Evolutionary conservation across 352 stramenopile species (phyloP).

Genomic region (Phytophthora sansomeana): DNA sequence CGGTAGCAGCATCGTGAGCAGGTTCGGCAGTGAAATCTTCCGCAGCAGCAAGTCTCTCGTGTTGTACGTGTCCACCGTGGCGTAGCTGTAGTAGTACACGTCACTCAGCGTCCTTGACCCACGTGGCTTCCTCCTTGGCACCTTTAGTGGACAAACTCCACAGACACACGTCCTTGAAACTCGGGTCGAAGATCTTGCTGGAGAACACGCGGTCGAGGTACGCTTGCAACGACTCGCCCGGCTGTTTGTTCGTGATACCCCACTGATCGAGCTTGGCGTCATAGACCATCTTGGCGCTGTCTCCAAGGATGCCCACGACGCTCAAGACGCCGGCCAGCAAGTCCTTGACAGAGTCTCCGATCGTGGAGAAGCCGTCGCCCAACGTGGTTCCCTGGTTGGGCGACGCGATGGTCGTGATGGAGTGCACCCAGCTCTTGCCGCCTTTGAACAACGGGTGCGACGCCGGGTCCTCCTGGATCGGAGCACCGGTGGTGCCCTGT

Average conservation of each 20-base stretch:
- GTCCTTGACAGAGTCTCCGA: conserved; percentile 48
- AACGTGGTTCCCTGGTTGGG: conserved; percentile 72
- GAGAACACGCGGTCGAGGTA: conserved; percentile 57
- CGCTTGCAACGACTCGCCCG: conserved; percentile 33
- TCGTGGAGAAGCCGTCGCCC: conserved; percentile 49
- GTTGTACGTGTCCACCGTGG: conserved; percentile 50
- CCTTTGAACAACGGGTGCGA: conserved; percentile 59
- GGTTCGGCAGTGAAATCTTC: conserved; percentile 52
- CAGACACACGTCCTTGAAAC: conserved; percentile 53
- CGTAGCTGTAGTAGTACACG: conserved; percentile 71
- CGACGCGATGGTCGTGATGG: conserved; percentile 68
- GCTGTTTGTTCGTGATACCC: conserved; percentile 40
- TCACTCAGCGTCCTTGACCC: conserved; percentile 59
- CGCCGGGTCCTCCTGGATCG: conserved; percentile 33
- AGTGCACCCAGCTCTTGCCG: conserved; percentile 73
- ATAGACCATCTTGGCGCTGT: conserved; percentile 42
- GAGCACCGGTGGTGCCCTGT: conserved; percentile 54
- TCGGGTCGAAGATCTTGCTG: conserved; percentile 44
- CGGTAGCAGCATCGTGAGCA: conserved; percentile 57
- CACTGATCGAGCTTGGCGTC: conserved; percentile 65
- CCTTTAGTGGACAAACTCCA: conserved; percentile 58
- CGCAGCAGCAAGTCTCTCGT: conserved; percentile 41
- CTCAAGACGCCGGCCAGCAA: conserved; percentile 37
- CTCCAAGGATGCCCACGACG: conserved; percentile 37
- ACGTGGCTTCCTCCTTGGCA: conserved; percentile 59